phyloP scores from a whole-genome alignment of 2,329 filamentous ascomycete species.

The Ophiostoma himal-ulmi region DNA sequence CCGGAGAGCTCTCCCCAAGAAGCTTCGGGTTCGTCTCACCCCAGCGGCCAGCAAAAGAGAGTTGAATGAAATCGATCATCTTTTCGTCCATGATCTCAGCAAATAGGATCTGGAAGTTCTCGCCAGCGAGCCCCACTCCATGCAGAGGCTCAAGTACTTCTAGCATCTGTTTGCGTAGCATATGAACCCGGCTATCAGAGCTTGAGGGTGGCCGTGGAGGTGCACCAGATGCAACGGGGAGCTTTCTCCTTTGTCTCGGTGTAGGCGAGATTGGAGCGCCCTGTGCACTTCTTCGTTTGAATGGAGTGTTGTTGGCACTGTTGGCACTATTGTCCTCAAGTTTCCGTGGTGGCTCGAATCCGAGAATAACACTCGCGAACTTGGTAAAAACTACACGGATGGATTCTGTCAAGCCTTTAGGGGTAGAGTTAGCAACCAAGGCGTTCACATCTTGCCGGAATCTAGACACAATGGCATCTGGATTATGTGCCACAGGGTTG shows the following conservation, averaged over 20 bases:
- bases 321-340: not conserved
- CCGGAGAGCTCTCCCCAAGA: not conserved
- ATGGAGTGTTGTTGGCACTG: constrained; percentile 8
- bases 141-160: constrained; percentile 54
- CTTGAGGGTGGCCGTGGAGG: constrained; percentile 28
- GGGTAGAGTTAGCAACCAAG: constrained; percentile 58
- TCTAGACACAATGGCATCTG: constrained; percentile 24
- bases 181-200: constrained; percentile 32
- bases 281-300: constrained; percentile 19
- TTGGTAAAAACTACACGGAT: constrained; percentile 50
- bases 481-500: not conserved
- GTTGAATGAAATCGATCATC: constrained; percentile 57
- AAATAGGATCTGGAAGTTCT: constrained; percentile 63
- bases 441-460: constrained; percentile 60
- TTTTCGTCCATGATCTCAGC: constrained; percentile 64
- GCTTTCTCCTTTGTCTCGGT: not conserved
- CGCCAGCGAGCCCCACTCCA: constrained; percentile 62
- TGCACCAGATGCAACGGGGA: not conserved
- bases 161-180: constrained; percentile 45
- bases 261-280: constrained; percentile 21
- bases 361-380: constrained; percentile 48
- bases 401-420: constrained; percentile 47
- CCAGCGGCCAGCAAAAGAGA: constrained; percentile 61
- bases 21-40: constrained; percentile 6
- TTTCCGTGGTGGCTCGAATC: constrained; percentile 28